Conservation (phyloP, 1,284 basidiomycete species). For the Cutaneotrichosporon sp. region DNA sequence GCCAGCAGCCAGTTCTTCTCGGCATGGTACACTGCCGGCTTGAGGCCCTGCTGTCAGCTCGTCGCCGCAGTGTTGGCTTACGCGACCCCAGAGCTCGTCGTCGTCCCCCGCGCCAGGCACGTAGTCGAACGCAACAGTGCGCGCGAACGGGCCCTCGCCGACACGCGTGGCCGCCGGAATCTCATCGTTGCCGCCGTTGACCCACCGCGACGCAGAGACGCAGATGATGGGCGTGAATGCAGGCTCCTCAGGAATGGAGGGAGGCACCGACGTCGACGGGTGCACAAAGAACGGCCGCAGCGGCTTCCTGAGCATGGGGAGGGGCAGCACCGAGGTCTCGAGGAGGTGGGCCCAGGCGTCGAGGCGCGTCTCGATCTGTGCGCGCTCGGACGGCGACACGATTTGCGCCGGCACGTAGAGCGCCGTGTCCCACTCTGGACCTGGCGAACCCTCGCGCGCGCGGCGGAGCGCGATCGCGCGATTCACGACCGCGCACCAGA, state of each 20-base stretch:
- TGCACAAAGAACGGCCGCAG: conserved; percentile 54
- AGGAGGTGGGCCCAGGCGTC: conserved; percentile 67
- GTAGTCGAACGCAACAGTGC: conserved; percentile 52
- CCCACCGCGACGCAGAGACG: conserved; percentile 50
- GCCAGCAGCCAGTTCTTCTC: conserved; percentile 36
- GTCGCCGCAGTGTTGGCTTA: conserved; percentile 23
- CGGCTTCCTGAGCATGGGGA: conserved; percentile 45
- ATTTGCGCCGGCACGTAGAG: conserved; percentile 49
- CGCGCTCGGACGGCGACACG: conserved; percentile 48
- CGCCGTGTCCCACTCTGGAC: conserved; percentile 37
- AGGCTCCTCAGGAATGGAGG: conserved; percentile 30
- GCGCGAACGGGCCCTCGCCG: conserved; percentile 22
- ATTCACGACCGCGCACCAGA: conserved; percentile 94
- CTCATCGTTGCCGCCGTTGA: conserved; percentile 32
- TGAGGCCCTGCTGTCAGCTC: conserved; percentile 39
- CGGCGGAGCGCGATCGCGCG: conserved; percentile 58
- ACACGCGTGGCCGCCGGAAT: conserved; percentile 40
- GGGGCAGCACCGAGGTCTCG: conserved; percentile 46
- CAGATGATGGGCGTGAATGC: conserved; percentile 51
- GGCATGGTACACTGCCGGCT: conserved; percentile 41
- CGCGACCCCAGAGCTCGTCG: conserved; percentile 54
- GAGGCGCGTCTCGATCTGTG: conserved; percentile 57
- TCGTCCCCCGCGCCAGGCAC: conserved; percentile 54
- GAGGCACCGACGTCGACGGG: conserved; percentile 39
- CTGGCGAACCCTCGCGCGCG: background rate